Percentiles rank a stretch among this genome's conserved stretches.
Conservation (phyloP, 306 rosid species). For the Nissolia schottii region DNA sequence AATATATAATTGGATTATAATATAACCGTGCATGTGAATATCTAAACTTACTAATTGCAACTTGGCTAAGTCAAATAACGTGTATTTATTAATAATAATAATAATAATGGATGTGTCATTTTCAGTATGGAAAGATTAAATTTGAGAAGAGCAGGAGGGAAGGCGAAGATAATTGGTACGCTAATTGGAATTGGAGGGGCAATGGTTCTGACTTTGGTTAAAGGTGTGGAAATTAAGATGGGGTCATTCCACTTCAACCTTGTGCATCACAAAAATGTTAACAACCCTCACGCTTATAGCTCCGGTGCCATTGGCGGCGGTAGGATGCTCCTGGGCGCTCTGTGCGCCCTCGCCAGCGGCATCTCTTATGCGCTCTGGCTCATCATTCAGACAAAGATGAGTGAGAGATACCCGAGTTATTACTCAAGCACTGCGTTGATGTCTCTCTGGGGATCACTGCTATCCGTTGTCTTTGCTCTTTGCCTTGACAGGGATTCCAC, state of each 20-base stretch:
- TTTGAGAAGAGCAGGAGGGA: constrained; percentile 31
- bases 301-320: no score
- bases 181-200: constrained; percentile 47
- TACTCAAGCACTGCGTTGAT: constrained; percentile 34
- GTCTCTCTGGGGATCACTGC: constrained; percentile 8
- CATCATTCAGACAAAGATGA: constrained; percentile 51
- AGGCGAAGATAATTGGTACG: constrained; percentile 46
- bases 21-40: no score
- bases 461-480: constrained; percentile 18
- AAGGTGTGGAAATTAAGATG: constrained; percentile 29
- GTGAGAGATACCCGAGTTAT: constrained; percentile 18
- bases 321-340: background rate
- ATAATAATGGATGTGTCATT: no score
- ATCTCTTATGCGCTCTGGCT: constrained; percentile 42
- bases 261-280: background rate
- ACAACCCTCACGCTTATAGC: background rate
- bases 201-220: constrained; percentile 45
- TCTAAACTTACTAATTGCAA: no score
- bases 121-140: constrained; percentile 41
- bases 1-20: no score
- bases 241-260: constrained; percentile 29
- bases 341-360: constrained; percentile 15
- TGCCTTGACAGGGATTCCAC: constrained; percentile 32
- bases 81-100: background rate
- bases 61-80: background rate